Percentiles rank a stretch among this genome's conserved stretches.
Conservation (phyloP, 139 green algal species). For the Closterium sp. region DNA sequence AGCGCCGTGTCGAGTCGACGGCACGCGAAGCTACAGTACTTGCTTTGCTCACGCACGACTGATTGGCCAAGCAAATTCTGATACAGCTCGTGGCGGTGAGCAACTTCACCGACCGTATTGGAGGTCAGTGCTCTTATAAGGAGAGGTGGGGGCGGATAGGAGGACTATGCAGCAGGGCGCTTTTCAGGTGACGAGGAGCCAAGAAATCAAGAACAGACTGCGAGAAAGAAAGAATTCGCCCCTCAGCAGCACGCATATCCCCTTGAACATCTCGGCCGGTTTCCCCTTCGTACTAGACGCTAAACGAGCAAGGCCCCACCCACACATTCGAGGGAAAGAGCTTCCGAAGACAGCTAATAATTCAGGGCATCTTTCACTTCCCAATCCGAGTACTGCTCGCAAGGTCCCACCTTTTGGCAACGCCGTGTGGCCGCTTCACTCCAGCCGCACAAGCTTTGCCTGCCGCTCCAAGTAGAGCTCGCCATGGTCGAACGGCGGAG, state of each 20-base stretch:
- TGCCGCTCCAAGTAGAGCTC: neutral
- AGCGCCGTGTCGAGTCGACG: neutral
- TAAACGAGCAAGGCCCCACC: neutral
- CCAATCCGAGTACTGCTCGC: neutral
- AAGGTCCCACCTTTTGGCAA: neutral
- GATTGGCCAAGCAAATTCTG: neutral
- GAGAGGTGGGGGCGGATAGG: too few relatives aligned
- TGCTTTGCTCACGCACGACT: neutral
- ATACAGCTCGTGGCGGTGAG: neutral
- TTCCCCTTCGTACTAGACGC: neutral
- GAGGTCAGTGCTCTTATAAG: too few relatives aligned
- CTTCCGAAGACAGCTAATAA: neutral
- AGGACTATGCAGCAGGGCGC: neutral
- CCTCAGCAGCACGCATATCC: neutral
- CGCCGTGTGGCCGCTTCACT: too few relatives aligned
- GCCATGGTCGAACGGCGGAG: neutral
- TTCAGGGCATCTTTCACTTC: neutral
- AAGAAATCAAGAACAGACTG: neutral
- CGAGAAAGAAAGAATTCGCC: neutral
- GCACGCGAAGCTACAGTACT: neutral
- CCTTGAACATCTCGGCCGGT: neutral
- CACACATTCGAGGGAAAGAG: neutral
- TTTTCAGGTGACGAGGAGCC: neutral
- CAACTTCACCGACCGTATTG: too few relatives aligned
- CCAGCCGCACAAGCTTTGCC: neutral